phyloP scores from a whole-genome alignment of 345 rosid species.

The thale cress (Arabidopsis thaliana) region TAIR10.1 NC_003070.9:6294501-6295000 shows the following conservation, averaged over 20 bases:
- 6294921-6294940: conserved; percentile 43
- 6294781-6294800: background rate
- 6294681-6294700: conserved; percentile 51
- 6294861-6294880: conserved; percentile 30
- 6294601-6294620: conserved; percentile 43
- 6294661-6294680: conserved; percentile 54
- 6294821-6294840: background rate
- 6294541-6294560: conserved; percentile 60
- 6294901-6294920: conserved; percentile 39
- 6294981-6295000: background rate
- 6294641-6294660: conserved; percentile 44
- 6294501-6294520: conserved; percentile 36
- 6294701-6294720: conserved; percentile 62
- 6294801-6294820: background rate
- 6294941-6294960: background rate
- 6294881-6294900: conserved; percentile 38
- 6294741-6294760: conserved; percentile 41
- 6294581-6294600: conserved; percentile 60
- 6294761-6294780: background rate
- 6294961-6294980: background rate
- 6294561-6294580: conserved; percentile 41
- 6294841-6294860: background rate
- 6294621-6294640: conserved; percentile 57
- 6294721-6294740: conserved; percentile 53
- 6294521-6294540: conserved; percentile 58